Evolutionary conservation across 129 eudicot species (phyloP).

Genomic region (Chrysanthemum makinoi): DNA sequence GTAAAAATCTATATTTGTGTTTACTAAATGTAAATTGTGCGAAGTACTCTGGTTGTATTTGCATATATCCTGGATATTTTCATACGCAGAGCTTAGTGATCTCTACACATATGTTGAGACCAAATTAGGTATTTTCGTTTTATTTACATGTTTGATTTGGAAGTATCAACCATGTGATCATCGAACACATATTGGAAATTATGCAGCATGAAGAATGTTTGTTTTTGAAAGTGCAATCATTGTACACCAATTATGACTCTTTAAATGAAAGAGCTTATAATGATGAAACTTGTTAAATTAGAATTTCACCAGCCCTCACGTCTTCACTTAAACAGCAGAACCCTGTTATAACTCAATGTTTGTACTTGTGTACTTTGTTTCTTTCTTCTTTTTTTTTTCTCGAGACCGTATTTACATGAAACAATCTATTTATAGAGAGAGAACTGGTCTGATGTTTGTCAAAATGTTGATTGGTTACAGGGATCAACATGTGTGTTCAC

Average conservation of each 20-base stretch:
- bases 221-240: background rate
- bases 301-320: background rate
- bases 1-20: background rate
- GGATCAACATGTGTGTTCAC: slow-evolving; percentile 92
- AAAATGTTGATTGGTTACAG: slow-evolving; percentile 37
- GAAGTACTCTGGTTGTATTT: background rate
- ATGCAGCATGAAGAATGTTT: background rate
- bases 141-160: background rate
- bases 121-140: background rate
- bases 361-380: slow-evolving; percentile 5
- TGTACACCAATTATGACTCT: background rate
- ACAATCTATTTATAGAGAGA: background rate
- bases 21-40: background rate
- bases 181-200: no score
- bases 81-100: background rate
- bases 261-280: background rate
- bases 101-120: background rate
- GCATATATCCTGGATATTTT: background rate
- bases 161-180: no score
- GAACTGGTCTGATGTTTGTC: slow-evolving; percentile 23
- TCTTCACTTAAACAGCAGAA: background rate
- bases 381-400: background rate
- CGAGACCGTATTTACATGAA: background rate
- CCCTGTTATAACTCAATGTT: background rate
- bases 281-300: background rate